phyloP scores from a whole-genome alignment of 306 rosid species.

The Mimosa bimucronata region DNA sequence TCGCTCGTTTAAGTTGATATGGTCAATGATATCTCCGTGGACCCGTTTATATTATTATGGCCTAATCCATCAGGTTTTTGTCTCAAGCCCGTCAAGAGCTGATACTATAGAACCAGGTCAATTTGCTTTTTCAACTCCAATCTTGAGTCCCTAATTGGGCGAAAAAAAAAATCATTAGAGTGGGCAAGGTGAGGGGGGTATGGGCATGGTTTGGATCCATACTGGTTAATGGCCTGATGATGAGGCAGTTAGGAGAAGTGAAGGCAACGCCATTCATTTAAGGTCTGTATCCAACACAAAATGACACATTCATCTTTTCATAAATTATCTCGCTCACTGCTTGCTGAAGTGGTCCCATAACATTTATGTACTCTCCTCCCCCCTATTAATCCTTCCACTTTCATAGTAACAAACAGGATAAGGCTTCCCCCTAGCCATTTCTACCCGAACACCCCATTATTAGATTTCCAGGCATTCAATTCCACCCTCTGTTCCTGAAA shows the following conservation, averaged over 20 bases:
- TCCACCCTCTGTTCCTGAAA: not conserved
- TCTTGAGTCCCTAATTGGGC: not conserved
- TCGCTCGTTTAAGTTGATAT: not conserved
- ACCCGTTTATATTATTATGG: not conserved
- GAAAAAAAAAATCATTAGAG: not conserved
- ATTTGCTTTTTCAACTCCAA: no score
- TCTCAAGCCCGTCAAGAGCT: not conserved
- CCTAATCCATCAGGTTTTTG: not conserved
- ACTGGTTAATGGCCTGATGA: not conserved
- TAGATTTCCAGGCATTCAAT: not conserved
- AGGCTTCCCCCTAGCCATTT: not conserved
- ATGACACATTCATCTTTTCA: not conserved
- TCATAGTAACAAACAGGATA: not conserved
- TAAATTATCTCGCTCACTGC: conserved; percentile 10
- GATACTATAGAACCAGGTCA: not conserved
- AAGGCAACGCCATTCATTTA: conserved; percentile 33
- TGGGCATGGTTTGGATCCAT: not conserved
- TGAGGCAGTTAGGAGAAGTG: conserved; percentile 10
- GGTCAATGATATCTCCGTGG: not conserved
- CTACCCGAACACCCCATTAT: not conserved
- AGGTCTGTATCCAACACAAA: not conserved
- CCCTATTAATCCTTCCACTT: conserved; percentile 8
- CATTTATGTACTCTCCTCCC: conserved; percentile 29
- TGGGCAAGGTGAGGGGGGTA: not conserved
- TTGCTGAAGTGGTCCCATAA: conserved; percentile 37